These are phyloP conservation scores for Haplosporangium sp. DNA, from an alignment of 371 early-diverging fungal species.

Conservation along the genomic window DNA sequence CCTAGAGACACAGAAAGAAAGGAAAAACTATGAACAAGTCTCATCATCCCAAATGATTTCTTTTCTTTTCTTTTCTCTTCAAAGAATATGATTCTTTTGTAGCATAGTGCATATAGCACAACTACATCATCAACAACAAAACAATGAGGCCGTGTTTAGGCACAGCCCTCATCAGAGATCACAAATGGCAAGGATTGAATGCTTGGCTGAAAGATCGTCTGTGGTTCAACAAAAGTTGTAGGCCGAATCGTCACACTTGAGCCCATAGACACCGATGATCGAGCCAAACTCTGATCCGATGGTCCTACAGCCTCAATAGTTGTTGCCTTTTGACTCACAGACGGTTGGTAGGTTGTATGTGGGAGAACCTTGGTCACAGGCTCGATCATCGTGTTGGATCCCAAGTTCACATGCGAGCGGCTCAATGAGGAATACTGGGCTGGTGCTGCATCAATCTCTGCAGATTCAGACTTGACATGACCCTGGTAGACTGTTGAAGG, in stretches of 20 bases:
- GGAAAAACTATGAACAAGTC: no score
- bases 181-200: constrained; percentile 31
- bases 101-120: no score
- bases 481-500: constrained; percentile 42
- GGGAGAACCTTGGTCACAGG: constrained; percentile 41
- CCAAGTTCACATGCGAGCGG: constrained; percentile 26
- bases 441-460: constrained; percentile 25
- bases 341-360: constrained; percentile 30
- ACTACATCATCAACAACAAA: no score
- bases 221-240: constrained; percentile 32
- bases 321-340: constrained; percentile 41
- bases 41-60: background rate
- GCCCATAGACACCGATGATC: constrained; percentile 40
- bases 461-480: constrained; percentile 24
- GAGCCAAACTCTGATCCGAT: constrained; percentile 17
- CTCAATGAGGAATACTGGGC: constrained; percentile 13
- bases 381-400: constrained; percentile 29
- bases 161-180: constrained; percentile 16
- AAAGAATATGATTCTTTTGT: background rate
- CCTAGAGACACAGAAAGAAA: no score
- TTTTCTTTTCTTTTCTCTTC: background rate
- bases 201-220: constrained; percentile 44
- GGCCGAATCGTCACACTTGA: constrained; percentile 37
- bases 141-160: background rate
- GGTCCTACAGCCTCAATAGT: constrained; percentile 17